Base-by-base conservation (phyloP, 1,139 yeast species). In the Debaryomyces nepalensis region DNA sequence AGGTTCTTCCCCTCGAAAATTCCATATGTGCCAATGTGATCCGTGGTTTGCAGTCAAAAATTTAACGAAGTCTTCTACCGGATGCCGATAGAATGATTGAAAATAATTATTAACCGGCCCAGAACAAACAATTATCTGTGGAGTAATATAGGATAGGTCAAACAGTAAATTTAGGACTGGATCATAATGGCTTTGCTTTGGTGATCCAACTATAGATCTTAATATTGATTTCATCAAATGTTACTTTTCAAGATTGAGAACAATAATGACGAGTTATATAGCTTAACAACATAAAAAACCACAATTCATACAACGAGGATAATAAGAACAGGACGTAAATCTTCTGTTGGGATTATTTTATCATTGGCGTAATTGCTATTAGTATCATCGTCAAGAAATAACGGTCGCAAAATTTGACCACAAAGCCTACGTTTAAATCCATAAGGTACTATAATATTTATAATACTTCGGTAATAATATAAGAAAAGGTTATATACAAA, bases 11-110 rank as follows among this genome's bases (percentile, higher is more conserved):
- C 79, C 80, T 45, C 90, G 72, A 30, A 90, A 73, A 54, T 88
- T 88, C 77, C 84, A 85, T 2, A 90, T 67, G 48, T 73, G 77
- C 97, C 97, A 91, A 30, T 75, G 63, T 10, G 27, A 16, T 4
- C 27, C 15, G 58, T 84, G 87, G 12, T 73, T 61, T 2, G 52
- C 45, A 20, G 75, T 64, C 26, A 88, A 65, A 49, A 75, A 79
- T n/a, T 56, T 54, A 0, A 77, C 66, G 20, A 89, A 61, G 46
- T 80, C 84, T 0, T 53, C 52, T 1, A 84, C 61, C 16, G 79
- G 73, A 48, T 82, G 81, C 33, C 89, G 70, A 58, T 81, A 85
- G 45, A 77, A 61, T 15, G 72, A 61, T 47, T 75, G 70, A 10
- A 75, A 61, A 33, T 57, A 61, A 34, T 62, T 62, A 35, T 67